Evolutionary conservation across 2,329 filamentous ascomycete species (phyloP), one percentile per base, ranked within the genome.

Genomic region (Phialemonium atrogriseum): DNA sequence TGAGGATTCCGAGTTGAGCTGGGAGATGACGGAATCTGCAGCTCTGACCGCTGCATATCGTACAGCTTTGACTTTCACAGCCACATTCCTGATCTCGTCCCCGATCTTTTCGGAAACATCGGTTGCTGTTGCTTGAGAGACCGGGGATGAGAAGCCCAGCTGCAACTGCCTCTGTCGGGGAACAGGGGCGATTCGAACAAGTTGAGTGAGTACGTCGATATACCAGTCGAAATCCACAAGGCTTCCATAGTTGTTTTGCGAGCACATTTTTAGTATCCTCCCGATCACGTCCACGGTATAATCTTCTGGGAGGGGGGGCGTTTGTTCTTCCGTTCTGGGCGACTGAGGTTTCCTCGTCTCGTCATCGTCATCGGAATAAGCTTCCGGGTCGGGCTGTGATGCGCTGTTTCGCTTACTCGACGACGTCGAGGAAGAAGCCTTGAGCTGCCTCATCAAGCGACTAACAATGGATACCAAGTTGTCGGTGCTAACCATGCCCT

Each of bases 221-320:
- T 96, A 96, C 91, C 91, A 98, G 44, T 95, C 89, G 54, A 98
- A 98, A 52, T 98, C 89, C 32, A 71, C 64, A 28, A 98, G 68
- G 49, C 87, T 85, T 23, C 73, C 72, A 54, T 96, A 98, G 39
- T 87, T 94, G 42, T 88, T 82, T 42, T 79, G 77, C 7, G 86
- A 84, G 54, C 89, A 96, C 77, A 98, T 94, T 38, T 80, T 77
- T 9, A 96, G 55, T 38, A 96, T 86, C 37, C 84, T 75, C 35
- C 73, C 71, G 32, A 96, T 85, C 13, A 95, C 85, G 46, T 84
- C 84, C 22, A 79, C 64, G 31, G 80, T 80, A 55, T 96, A 98
- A 42, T 94, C 85, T 38, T 88, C 80, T 1, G 91, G 87, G 7
- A 96, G 64, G 8, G 79, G 74, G 5, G 77, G 68, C 11, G 68